Evolutionary conservation across 2,329 filamentous ascomycete species (phyloP), one percentile per base, ranked within the genome.

Genomic region (Teratosphaeriaceae sp.): DNA sequence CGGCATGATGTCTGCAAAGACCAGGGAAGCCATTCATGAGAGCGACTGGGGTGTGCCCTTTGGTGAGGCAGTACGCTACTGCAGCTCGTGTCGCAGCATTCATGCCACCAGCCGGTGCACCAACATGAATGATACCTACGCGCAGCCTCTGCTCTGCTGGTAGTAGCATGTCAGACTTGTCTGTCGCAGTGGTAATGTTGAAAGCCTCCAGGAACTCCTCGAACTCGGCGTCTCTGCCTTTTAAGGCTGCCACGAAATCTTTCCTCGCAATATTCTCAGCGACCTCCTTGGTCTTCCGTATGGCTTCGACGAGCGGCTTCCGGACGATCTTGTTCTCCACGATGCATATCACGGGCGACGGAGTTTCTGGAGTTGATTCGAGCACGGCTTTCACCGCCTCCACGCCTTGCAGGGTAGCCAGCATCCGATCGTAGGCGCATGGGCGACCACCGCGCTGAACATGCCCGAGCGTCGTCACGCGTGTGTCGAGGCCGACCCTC

Each of bases 1-100:
- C 90, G 23, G 72, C 82, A 63, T 97, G 88, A 65, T 98, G 92
- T 36, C 92, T 81, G 42, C 88, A 84, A 44, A 98, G 82, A 13
- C 92, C 92, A 23, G 92, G 88, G 66, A 98, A 98, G 20, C 92
- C 92, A 58, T 98, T 98, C 70, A 97, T 86, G 43, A 98, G 88
- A 15, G 88, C 90, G 57, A 97, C 66, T 3, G 92, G 86, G 40
- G 87, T 88, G 65, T 98, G 92, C n/a, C 92, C 92, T 46, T 88
- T 80, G 34, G 85, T 85, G 45, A 94, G 66, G 64, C 89, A 97
- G 72, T 96, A 96, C 23, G 88, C 88, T 15, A 96, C 89, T 12
- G 87, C 90, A 22, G 88, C 90, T 54, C 92, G 82, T 16, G 94
- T 92, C 31, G 92, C 92, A 21, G 90, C 89, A 66, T 98, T 98